Evolutionary conservation across 441 rosid genomes (phyloP), one percentile per base, ranked within the genome.

Genomic region (Mallotus japonicus): DNA sequence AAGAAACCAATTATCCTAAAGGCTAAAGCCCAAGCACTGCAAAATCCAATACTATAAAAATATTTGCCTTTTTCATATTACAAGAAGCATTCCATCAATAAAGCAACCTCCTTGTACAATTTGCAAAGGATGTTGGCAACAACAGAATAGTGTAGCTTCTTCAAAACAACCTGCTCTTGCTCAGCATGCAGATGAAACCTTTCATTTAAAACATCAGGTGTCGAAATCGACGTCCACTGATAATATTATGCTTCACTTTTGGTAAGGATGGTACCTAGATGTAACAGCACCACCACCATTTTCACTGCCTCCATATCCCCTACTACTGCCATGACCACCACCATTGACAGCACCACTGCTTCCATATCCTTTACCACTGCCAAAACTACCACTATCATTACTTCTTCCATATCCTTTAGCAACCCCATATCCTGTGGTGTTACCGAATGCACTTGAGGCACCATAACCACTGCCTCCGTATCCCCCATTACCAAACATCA

Each of bases 391-490:
- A 65, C 68, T 77, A 46, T 70, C 74, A n/a, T 61, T 56, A 13
- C 62, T 75, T 62, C 81, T 77, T 65, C 78, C 85, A 16, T 75
- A 75, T 55, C 77, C 76, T 59, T 78, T 74, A 69, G 81, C 79
- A 71, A 81, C 78, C 42, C 80, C 81, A 79, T 78, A 84, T 42
- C 79, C 78, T 46, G 79, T 80, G 32, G 78, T 68, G 4, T 71
- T 76, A 50, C 81, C 82, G 73, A 78, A 81, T 40, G 82, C 83
- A 75, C 83, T 73, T 68, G 78, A 66, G 67, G 62, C 64, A 72
- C 75, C 79, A 71, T 82, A 83, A 24, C 84, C 75, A 49, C 76
- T 68, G 28, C 82, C 81, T 67, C 86, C 88, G 76, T 85, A 86
- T 62, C 84, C 85, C 72, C 72, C 74, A 37, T 51, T 57, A 71